Evolutionary conservation across 176 grass and related monocot genomes (phyloP), one percentile per base, ranked within the genome.

Genomic region (Canna indica): DNA sequence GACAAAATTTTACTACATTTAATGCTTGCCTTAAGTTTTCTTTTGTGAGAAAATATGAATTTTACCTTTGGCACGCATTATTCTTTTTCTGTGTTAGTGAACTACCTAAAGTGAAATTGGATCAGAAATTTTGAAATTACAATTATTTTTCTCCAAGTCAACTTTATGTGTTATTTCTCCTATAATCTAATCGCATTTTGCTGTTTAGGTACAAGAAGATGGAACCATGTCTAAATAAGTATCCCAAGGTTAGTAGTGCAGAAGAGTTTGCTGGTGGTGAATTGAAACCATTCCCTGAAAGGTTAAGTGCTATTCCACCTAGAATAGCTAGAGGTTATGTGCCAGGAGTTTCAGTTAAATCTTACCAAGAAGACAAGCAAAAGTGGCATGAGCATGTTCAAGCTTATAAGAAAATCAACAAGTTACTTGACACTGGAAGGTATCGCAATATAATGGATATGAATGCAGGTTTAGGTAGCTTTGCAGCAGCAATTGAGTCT

Each of bases 361-460:
- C 76, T 4, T 96, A 78, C 59, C 64, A 53, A 69, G 74, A 91
- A 74, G 82, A 96, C 48, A 89, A 89, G 38, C 52, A 42, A 59
- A 65, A 77, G 73, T 96, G 92, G 92, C 79, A 89, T 60, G 84
- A 76, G 34, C 88, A 91, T 33, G 86, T 96, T 62, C 57, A 36
- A 46, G 76, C 80, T 36, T 97, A 97, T 75, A 82, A 41, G 77
- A 92, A 77, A 75, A 76, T 90, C 24, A 97, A 90, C 78, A 45
- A 77, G 60, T 85, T 69, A 75, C 83, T 97, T 0, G 78, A 61
- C 52, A 73, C 59, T 0, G 84, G 77, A 5, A 61, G 89, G 71
- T 97, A 92, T 60, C 77, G 88, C 59, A 92, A 92, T 71, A 78
- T 97, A 68, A 79, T 97, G 89, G 94, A 97, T 79, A 92, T 97